A percentile compares a stretch with the other conserved stretches of the same genome.
Evolutionary conservation across 345 rosid species (phyloP).

Genomic region (Melaleuca quinquenervia): DNA sequence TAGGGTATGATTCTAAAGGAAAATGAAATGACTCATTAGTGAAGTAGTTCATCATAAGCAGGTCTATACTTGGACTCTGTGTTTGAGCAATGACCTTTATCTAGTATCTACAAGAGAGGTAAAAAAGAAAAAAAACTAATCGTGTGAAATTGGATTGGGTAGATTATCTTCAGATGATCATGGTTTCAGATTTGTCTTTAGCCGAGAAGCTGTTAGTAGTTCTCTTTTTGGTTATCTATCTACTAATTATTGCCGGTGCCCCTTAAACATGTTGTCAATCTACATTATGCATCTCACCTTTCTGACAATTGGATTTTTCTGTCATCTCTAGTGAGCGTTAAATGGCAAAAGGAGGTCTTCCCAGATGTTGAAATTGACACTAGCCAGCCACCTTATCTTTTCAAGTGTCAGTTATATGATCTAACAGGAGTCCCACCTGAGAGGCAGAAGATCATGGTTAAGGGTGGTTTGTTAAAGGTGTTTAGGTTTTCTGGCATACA

Average conservation of each 20-base stretch:
- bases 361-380: constrained; percentile 70
- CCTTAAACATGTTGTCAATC: not conserved
- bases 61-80: not conserved
- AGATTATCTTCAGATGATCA: not conserved
- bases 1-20: not conserved
- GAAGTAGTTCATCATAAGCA: not conserved
- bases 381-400: constrained; percentile 65
- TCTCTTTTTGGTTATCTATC: not conserved
- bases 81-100: not conserved
- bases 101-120: not conserved
- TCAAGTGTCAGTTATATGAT: constrained; percentile 87
- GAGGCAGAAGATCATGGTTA: constrained; percentile 96
- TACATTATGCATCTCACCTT: not conserved
- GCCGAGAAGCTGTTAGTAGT: not conserved
- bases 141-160: not conserved
- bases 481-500: not conserved
- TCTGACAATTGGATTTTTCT: not conserved
- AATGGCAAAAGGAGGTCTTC: constrained; percentile 93
- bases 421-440: constrained; percentile 93
- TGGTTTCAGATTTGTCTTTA: not conserved
- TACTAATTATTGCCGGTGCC: not conserved
- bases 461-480: constrained; percentile 93
- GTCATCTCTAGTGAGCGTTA: constrained; percentile 55
- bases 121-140: not conserved
- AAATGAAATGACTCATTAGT: not conserved